Evolutionary conservation across 1,284 basidiomycete genomes (phyloP), one percentile per base, ranked within the genome.

Genomic region (Ustilago xerochloae): DNA sequence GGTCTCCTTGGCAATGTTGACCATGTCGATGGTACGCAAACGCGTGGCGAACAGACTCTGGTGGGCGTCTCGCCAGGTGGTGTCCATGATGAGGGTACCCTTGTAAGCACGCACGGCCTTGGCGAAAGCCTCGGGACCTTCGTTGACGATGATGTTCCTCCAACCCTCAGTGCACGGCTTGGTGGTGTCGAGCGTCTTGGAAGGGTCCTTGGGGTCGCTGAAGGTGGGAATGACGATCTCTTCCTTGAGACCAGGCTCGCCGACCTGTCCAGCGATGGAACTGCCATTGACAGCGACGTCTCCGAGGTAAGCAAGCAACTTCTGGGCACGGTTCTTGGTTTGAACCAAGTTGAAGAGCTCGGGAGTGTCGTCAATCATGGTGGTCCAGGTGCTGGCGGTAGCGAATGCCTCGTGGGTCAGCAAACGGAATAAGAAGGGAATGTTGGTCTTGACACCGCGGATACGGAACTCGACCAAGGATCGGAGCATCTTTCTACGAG

Each of bases 391-490:
- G 87, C 93, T 92, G 69, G 94, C 94, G 43, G 90, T 91, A 78
- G 97, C 92, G 87, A 98, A 99, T 75, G 95, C 90, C 79, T 96
- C 94, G 86, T 99, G 94, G n/a, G 96, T 98, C 77, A 99, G 88
- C 28, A 99, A 90, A 73, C 95, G 92, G 90, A 99, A 97, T 77
- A 99, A 87, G 92, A 99, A 99, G 29, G 97, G 97, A 77, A 99
- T 99, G 87, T 99, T 99, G 60, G 84, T 85, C 90, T 97, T 97
- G 85, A 97, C 95, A 82, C 96, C 96, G 81, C 97, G 94, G 80
- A 99, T 99, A 85, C 97, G 93, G 91, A 99, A 99, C 86, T 99
- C 97, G 65, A 99, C 94, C 20, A 99, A 89, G 30, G 97, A 94
- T 83, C 97, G 93, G 57, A 99, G 90, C 95, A 98, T 99, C 89